Evolutionary conservation across 2,329 filamentous ascomycete species (phyloP).

Genomic region (Colletotrichum tamarilloi): DNA sequence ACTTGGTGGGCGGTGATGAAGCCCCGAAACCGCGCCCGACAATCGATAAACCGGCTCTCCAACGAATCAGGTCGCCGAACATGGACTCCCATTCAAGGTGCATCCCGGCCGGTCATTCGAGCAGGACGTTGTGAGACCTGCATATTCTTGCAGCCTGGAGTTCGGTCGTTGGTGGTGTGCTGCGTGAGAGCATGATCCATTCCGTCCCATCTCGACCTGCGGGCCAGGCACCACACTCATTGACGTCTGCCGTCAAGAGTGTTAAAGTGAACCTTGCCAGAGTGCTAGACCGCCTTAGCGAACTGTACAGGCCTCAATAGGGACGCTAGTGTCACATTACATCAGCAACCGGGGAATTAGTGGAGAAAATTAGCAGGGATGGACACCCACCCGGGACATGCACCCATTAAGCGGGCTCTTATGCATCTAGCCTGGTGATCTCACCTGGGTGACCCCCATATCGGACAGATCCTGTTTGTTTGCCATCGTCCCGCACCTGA

Average conservation of each 20-base stretch:
- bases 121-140: slow-evolving; percentile 31
- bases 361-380: slow-evolving; percentile 10
- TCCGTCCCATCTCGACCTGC: slow-evolving; percentile 27
- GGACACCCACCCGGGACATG: slow-evolving; percentile 27
- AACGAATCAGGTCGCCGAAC: slow-evolving; percentile 14
- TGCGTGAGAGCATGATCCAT: slow-evolving; percentile 28
- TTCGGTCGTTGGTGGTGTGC: slow-evolving; percentile 26
- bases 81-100: slow-evolving; percentile 16
- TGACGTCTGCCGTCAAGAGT: slow-evolving; percentile 20
- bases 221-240: slow-evolving; percentile 24
- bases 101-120: slow-evolving; percentile 16
- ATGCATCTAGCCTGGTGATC: slow-evolving; percentile 36
- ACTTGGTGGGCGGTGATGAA: neutral
- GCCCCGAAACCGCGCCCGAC: neutral
- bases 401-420: slow-evolving; percentile 34
- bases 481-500: slow-evolving; percentile 22
- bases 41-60: neutral
- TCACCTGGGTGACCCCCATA: slow-evolving; percentile 26
- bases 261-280: slow-evolving; percentile 13
- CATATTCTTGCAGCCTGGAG: slow-evolving; percentile 17
- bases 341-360: slow-evolving; percentile 22
- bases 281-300: slow-evolving; percentile 2
- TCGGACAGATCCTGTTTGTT: slow-evolving; percentile 33
- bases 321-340: slow-evolving; percentile 31
- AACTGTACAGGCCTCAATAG: slow-evolving; percentile 4